These are phyloP conservation scores for Fragilaria crotonensis DNA, from an alignment of 108 stramenopile species.

Conservation along the genomic window DNA sequence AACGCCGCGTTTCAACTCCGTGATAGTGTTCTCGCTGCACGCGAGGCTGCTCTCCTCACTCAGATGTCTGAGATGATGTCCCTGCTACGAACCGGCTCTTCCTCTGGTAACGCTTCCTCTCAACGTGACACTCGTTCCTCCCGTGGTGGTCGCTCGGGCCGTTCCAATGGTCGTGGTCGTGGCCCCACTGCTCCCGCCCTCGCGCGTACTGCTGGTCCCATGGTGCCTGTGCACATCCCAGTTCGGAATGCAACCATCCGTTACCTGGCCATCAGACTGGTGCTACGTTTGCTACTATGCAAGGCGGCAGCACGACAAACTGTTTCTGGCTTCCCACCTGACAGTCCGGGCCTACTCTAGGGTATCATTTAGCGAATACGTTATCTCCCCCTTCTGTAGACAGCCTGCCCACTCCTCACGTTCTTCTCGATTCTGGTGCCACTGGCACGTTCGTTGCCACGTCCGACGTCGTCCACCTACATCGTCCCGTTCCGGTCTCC, in stretches of 20 bases:
- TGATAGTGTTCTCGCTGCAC: not conserved
- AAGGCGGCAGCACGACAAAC: not conserved
- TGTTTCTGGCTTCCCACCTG: not conserved
- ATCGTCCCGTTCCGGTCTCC: not conserved
- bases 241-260: constrained; percentile 5
- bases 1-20: not conserved
- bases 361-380: not conserved
- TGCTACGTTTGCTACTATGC: constrained; percentile 3
- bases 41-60: not conserved
- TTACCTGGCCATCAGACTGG: constrained; percentile 5
- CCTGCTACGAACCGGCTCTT: not conserved
- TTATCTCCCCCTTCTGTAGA: not conserved
- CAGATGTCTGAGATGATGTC: not conserved
- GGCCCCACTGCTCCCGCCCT: not conserved
- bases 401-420: not conserved
- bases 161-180: not conserved
- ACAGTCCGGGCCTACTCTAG: not conserved
- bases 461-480: not conserved
- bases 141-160: not conserved
- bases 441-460: not conserved
- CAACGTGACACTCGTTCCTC: not conserved
- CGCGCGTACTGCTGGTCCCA: constrained; percentile 16
- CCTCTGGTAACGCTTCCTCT: not conserved
- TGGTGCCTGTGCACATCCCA: constrained; percentile 9
- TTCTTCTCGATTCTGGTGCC: not conserved